Conservation (phyloP, 331 rosid species). For the Quercus tomentella region DNA sequence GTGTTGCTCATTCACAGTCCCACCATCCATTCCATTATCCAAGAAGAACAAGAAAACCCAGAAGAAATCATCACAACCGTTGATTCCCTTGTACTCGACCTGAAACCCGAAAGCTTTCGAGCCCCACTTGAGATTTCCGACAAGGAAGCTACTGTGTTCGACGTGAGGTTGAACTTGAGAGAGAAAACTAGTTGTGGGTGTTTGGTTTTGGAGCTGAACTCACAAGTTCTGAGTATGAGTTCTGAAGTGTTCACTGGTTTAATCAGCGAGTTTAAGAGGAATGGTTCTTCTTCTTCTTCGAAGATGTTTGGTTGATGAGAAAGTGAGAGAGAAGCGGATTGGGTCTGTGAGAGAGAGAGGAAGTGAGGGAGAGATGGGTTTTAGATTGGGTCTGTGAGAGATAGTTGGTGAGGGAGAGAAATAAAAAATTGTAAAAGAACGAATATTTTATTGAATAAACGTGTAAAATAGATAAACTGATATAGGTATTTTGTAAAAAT, state of each 20-base stretch:
- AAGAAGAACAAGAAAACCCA: neutral
- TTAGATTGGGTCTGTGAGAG: too few relatives aligned
- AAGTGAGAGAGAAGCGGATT: too few relatives aligned
- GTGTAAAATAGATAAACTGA: too few relatives aligned
- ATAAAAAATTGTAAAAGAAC: too few relatives aligned
- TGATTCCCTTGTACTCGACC: constrained; percentile 26
- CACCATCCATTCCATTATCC: constrained; percentile 24
- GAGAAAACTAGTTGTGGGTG: constrained; percentile 61
- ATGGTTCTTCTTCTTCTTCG: constrained; percentile 18
- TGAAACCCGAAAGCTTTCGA: constrained; percentile 52
- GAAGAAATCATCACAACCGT: constrained; percentile 33
- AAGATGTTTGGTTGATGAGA: too few relatives aligned
- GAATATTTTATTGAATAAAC: too few relatives aligned
- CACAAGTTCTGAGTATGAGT: constrained; percentile 57
- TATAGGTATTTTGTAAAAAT: too few relatives aligned
- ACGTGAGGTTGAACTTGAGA: constrained; percentile 79
- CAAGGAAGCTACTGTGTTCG: constrained; percentile 33
- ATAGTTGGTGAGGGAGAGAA: too few relatives aligned
- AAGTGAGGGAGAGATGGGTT: too few relatives aligned
- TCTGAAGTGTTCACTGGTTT: constrained; percentile 71
- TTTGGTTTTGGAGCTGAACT: constrained; percentile 72
- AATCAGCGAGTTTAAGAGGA: constrained; percentile 36
- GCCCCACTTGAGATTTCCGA: constrained; percentile 4
- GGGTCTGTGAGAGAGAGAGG: too few relatives aligned
- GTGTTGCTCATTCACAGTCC: constrained; percentile 81